Base-by-base conservation (phyloP, 1,284 basidiomycete species). In the Ceratobasidium sp. region DNA sequence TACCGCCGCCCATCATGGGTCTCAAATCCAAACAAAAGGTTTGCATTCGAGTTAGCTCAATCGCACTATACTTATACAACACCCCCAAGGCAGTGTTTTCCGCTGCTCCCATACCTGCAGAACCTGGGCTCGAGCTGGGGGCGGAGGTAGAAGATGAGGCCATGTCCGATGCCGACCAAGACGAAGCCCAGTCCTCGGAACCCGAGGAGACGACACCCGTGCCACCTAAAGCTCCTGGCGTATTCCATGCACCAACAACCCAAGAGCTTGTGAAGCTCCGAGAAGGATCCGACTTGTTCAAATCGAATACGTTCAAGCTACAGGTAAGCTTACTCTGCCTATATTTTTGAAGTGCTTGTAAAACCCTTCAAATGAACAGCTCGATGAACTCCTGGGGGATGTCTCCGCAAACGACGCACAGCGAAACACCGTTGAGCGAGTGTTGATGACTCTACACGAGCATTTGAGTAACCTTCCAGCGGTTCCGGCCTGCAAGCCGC, bases 251-350 rank as follows among this genome's bases (percentile, higher is more conserved):
- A 0, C 83, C 84, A 0, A 85, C 84, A 0, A 78, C 81, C 23
- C 80, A 90, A 74, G 94, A 96, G 79, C 83, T 96, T 59, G 86
- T 90, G 73, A 82, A 82, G 6, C 88, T 95, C 74, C 91, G 89
- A 78, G 87, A 93, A 78, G 87, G 94, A 7, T 84, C 87, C 30
- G 89, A 94, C 73, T 83, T 97, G 18, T 94, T 91, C 78, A 85
- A 87, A 77, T 95, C 93, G 0, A 92, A 86, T 69, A 86, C 94
- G 0, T 94, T 97, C 83, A 94, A 93, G 79, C 83, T 95, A 8
- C 90, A 94, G 83, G 91, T 90, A 66, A 48, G 83, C 42, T 72
- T 49, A 38, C 56, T 42, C 9, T 33, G 73, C 2, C 75, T 76
- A 3, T 77, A 77, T 16, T 2, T 14, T 42, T 30, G 42, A 44